Percentiles rank a stretch among this genome's conserved stretches.
Evolutionary conservation across 495 filamentous ascomycete species (phyloP).

Genomic region (Stereocaulon alpinum): DNA sequence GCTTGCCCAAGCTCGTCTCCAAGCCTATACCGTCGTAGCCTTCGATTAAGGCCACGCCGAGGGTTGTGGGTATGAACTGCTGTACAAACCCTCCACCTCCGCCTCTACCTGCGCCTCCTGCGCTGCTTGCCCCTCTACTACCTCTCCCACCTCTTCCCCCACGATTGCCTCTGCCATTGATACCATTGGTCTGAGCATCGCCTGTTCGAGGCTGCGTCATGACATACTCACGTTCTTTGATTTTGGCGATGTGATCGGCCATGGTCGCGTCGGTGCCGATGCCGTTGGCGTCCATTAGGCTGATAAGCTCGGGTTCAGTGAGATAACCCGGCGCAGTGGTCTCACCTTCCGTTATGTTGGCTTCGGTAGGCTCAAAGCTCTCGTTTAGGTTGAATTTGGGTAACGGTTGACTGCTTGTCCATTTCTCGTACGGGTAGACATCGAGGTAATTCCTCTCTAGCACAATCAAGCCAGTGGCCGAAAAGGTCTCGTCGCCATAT

Average conservation of each 20-base stretch:
- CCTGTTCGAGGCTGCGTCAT: slow-evolving; percentile 46
- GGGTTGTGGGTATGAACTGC: slow-evolving; percentile 82
- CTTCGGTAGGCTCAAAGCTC: slow-evolving; percentile 78
- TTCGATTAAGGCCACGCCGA: slow-evolving; percentile 83
- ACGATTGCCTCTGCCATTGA: slow-evolving; percentile 27
- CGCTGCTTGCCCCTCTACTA: slow-evolving; percentile 31
- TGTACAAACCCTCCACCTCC: slow-evolving; percentile 46
- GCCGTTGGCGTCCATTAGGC: slow-evolving; percentile 95
- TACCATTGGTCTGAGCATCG: slow-evolving; percentile 20
- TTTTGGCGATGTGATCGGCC: slow-evolving; percentile 95
- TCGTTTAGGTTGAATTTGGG: slow-evolving; percentile 71
- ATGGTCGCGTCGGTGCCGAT: slow-evolving; percentile 98
- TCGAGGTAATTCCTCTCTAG: slow-evolving; percentile 85
- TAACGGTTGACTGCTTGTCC: slow-evolving; percentile 77
- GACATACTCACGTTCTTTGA: slow-evolving; percentile 82
- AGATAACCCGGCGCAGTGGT: slow-evolving; percentile 75
- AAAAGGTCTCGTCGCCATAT: slow-evolving; percentile 77
- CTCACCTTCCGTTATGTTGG: slow-evolving; percentile 77
- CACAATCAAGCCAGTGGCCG: slow-evolving; percentile 73
- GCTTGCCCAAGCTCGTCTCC: slow-evolving; percentile 84
- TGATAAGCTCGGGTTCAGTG: slow-evolving; percentile 95
- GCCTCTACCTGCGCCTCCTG: slow-evolving; percentile 29
- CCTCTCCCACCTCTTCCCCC: slow-evolving; percentile 38
- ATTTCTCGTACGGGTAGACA: slow-evolving; percentile 92
- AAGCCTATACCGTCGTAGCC: slow-evolving; percentile 89